Evolutionary conservation across 164 flowering plant genomes (phyloP), one percentile per base, ranked within the genome.

Genomic region (Buxus sempervirens): DNA sequence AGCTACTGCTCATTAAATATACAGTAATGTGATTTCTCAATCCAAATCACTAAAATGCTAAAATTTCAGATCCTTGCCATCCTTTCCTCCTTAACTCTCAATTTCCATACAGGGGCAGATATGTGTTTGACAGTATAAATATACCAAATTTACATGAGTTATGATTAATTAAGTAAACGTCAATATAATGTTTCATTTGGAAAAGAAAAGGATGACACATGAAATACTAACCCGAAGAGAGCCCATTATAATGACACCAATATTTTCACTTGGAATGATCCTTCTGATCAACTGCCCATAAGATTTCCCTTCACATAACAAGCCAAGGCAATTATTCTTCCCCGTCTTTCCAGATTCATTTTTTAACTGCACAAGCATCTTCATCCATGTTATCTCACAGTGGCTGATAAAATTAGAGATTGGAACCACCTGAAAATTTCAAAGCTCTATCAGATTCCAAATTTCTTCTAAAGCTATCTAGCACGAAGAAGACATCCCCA

Each of bases 201-300:
- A 53, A 25, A 53, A 27, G 42, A 53, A 19, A 19, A 26, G 38
- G 38, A 25, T 22, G 14, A 28, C 32, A 62, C 25, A 19, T n/a
- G 13, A 6, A n/a, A 62, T 32, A 68, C 65, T 70, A 21, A 89
- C 97, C 96, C 90, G 85, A 45, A 95, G 68, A 73, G 42, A 74
- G 63, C 99, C 99, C 71, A 92, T 65, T 79, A 89, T 77, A 72
- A 74, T 56, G 65, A 89, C 32, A 22, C 88, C 90, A 64, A 79
- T 68, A 25, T 82, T 88, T 68, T 85, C 78, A 78, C 89, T 87
- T 26, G 78, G 73, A 58, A 90, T 65, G 53, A 84, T 82, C 73
- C 66, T 82, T 79, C 86, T 81, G 6, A 63, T 38, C 22, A 80
- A 70, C 26, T 60, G 80, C 71, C 55, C 24, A 60, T 69, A 65